Percentiles rank a stretch among this genome's conserved stretches.
Evolutionary conservation across 768 basidiomycete species (phyloP).

Genomic region (Leccinum truebloodii): DNA sequence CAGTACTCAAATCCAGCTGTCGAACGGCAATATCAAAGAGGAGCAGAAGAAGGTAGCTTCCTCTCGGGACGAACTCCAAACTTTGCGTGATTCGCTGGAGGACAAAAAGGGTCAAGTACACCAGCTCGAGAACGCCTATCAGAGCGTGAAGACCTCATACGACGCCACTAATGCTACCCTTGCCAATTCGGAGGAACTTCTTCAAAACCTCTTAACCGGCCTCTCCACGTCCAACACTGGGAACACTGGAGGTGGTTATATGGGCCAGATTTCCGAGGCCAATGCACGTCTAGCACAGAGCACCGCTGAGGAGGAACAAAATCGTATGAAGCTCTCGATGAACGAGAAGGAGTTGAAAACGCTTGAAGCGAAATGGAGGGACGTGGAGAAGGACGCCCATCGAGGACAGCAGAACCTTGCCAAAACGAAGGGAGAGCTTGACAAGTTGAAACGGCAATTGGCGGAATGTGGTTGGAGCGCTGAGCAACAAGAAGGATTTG

Average conservation of each 20-base stretch:
- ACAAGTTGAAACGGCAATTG: slow-evolving; percentile 52
- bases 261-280: slow-evolving; percentile 93
- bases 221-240: slow-evolving; percentile 69
- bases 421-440: slow-evolving; percentile 56
- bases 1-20: slow-evolving; percentile 84
- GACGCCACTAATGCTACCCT: slow-evolving; percentile 60
- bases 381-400: slow-evolving; percentile 80
- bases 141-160: slow-evolving; percentile 68
- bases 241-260: slow-evolving; percentile 85
- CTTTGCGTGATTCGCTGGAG: slow-evolving; percentile 58
- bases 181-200: slow-evolving; percentile 81
- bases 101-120: slow-evolving; percentile 63
- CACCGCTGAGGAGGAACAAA: slow-evolving; percentile 83
- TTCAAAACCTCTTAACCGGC: slow-evolving; percentile 93
- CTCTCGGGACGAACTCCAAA: slow-evolving; percentile 56
- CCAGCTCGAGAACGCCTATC: slow-evolving; percentile 53
- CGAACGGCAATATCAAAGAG: slow-evolving; percentile 70
- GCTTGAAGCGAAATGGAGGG: slow-evolving; percentile 79
- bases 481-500: slow-evolving; percentile 65
- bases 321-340: slow-evolving; percentile 71
- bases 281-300: slow-evolving; percentile 73
- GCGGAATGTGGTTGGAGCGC: slow-evolving; percentile 72
- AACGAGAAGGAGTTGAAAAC: slow-evolving; percentile 74
- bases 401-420: slow-evolving; percentile 73
- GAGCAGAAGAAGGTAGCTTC: slow-evolving; percentile 63